These are phyloP conservation scores for Capsicum chinense DNA, from an alignment of 257 asterid species.

Conservation along the genomic window DNA sequence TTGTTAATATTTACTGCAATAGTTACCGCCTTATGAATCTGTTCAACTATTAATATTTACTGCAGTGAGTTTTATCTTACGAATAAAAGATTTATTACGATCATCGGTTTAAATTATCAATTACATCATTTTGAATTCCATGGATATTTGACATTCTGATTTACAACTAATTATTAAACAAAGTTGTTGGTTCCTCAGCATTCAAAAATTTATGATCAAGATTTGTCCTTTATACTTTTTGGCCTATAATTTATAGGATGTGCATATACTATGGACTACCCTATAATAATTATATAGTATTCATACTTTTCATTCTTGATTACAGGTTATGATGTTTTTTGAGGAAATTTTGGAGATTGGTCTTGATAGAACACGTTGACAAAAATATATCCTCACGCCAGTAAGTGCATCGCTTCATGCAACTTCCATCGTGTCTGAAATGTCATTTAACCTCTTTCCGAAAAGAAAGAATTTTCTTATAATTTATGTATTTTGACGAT, in stretches of 20 bases:
- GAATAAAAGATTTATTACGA: background rate
- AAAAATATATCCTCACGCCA: slow-evolving; percentile 75
- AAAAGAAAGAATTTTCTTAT: too few species aligned
- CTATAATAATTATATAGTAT: background rate
- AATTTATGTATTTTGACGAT: background rate
- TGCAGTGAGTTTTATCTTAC: too few species aligned
- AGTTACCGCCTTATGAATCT: too few species aligned
- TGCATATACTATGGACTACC: background rate
- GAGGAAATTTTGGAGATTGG: slow-evolving; percentile 92
- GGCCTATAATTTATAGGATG: background rate
- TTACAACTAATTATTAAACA: slow-evolving; percentile 91
- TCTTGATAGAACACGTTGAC: slow-evolving; percentile 84
- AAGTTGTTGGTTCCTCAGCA: slow-evolving; percentile 97
- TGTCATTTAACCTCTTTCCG: background rate
- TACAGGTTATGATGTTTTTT: slow-evolving; percentile 93
- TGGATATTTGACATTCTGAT: slow-evolving; percentile 32
- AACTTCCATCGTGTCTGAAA: background rate
- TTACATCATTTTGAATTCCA: background rate
- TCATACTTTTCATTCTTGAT: slow-evolving; percentile 34
- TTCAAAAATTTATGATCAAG: slow-evolving; percentile 97
- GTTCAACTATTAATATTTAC: too few species aligned
- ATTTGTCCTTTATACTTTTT: slow-evolving; percentile 44
- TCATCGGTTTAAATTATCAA: background rate
- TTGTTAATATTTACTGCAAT: too few species aligned
- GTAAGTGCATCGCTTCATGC: slow-evolving; percentile 56